Conservation (phyloP, 169 alveolate genomes). For the Plasmodium adleri region DNA sequence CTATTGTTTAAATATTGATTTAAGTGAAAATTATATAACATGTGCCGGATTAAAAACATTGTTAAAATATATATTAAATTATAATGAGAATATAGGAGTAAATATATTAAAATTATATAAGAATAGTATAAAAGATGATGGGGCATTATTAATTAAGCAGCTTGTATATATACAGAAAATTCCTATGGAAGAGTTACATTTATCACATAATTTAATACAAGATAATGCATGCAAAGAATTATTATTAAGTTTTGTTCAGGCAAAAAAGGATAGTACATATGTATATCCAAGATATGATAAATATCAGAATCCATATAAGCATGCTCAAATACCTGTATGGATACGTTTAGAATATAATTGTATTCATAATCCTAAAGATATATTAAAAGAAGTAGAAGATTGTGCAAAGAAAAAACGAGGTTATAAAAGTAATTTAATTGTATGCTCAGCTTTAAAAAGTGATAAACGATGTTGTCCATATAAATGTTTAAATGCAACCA, state of each 20-base stretch:
- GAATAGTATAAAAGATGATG: slow-evolving; percentile 73
- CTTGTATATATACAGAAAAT: slow-evolving; percentile 48
- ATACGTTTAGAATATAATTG: slow-evolving; percentile 74
- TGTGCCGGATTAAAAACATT: slow-evolving; percentile 59
- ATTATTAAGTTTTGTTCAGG: slow-evolving; percentile 63
- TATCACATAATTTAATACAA: slow-evolving; percentile 68
- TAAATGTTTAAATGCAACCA: slow-evolving; percentile 55
- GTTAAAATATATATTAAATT: slow-evolving; percentile 45
- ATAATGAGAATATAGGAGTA: slow-evolving; percentile 50
- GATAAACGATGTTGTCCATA: slow-evolving; percentile 75
- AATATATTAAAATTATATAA: slow-evolving; percentile 58
- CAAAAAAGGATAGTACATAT: slow-evolving; percentile 56
- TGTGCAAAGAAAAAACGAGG: slow-evolving; percentile 71
- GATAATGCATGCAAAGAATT: slow-evolving; percentile 72
- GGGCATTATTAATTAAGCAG: slow-evolving; percentile 59
- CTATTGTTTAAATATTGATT: slow-evolving; percentile 59
- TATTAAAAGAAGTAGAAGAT: slow-evolving; percentile 69
- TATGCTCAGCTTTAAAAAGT: slow-evolving; percentile 71
- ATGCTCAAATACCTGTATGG: slow-evolving; percentile 73
- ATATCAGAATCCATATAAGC: slow-evolving; percentile 49
- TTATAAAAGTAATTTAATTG: slow-evolving; percentile 41
- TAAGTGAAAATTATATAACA: slow-evolving; percentile 68
- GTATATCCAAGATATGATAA: slow-evolving; percentile 74
- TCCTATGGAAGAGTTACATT: slow-evolving; percentile 73
- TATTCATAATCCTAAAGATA: slow-evolving; percentile 68